Evolutionary conservation across 805 yeast species (phyloP).

Genomic region (Kluyveromyces dobzhanskii): DNA sequence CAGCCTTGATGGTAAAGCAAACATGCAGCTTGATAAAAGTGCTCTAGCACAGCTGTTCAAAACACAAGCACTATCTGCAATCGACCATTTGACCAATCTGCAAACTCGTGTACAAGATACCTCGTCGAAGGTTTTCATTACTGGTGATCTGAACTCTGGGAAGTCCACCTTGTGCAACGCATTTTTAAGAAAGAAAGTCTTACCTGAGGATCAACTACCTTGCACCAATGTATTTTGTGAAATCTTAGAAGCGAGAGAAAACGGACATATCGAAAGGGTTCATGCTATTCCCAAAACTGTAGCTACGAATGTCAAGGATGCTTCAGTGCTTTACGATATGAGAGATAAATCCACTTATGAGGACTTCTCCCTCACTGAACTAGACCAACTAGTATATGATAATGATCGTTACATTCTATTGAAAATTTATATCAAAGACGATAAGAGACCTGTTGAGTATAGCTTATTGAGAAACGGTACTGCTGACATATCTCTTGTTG

Average conservation of each 20-base stretch:
- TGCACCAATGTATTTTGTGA: constrained; percentile 96
- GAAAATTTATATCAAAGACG: constrained; percentile 75
- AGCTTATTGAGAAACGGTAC: constrained; percentile 82
- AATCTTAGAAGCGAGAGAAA: constrained; percentile 75
- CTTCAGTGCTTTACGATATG: constrained; percentile 26
- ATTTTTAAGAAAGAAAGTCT: constrained; percentile 58
- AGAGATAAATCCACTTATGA: constrained; percentile 61
- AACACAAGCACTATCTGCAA: constrained; percentile 55
- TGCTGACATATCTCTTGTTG: constrained; percentile 85
- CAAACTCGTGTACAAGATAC: constrained; percentile 85
- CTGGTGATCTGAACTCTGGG: constrained; percentile 96
- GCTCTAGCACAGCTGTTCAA: constrained; percentile 64
- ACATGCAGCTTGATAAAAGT: constrained; percentile 53
- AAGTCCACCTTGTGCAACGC: constrained; percentile 95
- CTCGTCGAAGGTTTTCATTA: constrained; percentile 85
- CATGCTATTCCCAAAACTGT: constrained; percentile 72
- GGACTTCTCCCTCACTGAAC: constrained; percentile 41
- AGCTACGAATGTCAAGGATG: constrained; percentile 20
- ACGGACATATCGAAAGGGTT: constrained; percentile 74
- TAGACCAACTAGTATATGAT: constrained; percentile 64
- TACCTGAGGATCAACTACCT: constrained; percentile 97
- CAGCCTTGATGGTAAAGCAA: constrained; percentile 26
- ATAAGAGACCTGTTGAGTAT: constrained; percentile 47
- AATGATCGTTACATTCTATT: constrained; percentile 64
- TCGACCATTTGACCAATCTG: constrained; percentile 60